Evolutionary conservation across 768 basidiomycete species (phyloP).

Genomic region (Podaxis pistillaris): DNA sequence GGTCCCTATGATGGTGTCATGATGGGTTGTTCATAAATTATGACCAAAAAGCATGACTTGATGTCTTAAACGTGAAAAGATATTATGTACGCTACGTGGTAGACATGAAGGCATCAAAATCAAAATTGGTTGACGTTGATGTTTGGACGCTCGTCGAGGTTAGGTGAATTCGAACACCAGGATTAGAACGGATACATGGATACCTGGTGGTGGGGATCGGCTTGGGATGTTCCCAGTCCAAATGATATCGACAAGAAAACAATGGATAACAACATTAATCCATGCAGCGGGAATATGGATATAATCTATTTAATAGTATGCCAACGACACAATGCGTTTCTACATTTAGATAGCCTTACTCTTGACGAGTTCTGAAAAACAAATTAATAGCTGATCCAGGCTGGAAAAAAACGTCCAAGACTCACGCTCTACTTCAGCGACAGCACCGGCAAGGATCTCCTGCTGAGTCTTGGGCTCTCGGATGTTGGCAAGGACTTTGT

Average conservation of each 20-base stretch:
- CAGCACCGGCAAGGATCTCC: constrained; percentile 75
- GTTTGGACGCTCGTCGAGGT: too few relatives aligned
- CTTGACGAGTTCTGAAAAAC: constrained; percentile 77
- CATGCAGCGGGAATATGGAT: constrained; percentile 4
- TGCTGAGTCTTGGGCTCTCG: constrained; percentile 88
- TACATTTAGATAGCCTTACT: constrained; percentile 78
- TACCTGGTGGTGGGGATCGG: too few relatives aligned
- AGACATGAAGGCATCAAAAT: background rate
- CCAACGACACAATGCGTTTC: constrained; percentile 13
- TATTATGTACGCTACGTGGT: background rate
- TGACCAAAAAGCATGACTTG: background rate
- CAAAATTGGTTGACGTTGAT: too few relatives aligned
- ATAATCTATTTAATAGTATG: constrained; percentile 18
- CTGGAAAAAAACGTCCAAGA: constrained; percentile 22
- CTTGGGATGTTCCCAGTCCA: background rate
- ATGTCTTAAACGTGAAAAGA: too few relatives aligned
- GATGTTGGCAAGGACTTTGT: constrained; percentile 80
- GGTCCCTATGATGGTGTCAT: constrained; percentile 17
- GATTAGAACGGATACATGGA: too few relatives aligned
- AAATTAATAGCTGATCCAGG: background rate
- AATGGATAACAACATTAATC: constrained; percentile 2
- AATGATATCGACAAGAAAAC: too few relatives aligned
- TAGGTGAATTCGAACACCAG: too few relatives aligned
- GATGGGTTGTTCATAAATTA: background rate
- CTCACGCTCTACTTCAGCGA: constrained; percentile 92